Conservation (phyloP, 441 rosid species). For the Macaranga tanarius region DNA sequence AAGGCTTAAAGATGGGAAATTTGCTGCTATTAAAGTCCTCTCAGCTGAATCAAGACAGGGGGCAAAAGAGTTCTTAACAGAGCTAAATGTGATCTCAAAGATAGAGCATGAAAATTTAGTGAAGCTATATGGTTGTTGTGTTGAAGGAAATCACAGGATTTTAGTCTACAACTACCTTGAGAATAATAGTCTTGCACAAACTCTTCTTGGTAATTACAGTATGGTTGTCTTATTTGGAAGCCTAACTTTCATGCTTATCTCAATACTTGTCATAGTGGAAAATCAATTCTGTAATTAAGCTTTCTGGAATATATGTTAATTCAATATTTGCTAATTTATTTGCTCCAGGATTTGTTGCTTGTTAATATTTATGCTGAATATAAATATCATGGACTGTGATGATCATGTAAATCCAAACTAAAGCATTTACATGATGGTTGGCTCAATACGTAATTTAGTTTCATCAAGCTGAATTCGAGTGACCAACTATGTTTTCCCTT, state of each 20-base stretch:
- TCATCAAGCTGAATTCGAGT: slow-evolving; percentile 17
- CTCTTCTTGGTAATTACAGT: slow-evolving; percentile 71
- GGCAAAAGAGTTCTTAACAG: slow-evolving; percentile 71
- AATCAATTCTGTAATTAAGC: background rate
- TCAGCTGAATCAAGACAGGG: slow-evolving; percentile 93
- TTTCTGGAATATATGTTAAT: background rate
- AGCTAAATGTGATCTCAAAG: slow-evolving; percentile 76
- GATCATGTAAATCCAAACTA: slow-evolving; percentile 5
- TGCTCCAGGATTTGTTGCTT: background rate
- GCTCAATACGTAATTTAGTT: slow-evolving; percentile 4
- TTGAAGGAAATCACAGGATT: slow-evolving; percentile 71
- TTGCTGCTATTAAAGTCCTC: slow-evolving; percentile 85
- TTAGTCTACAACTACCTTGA: slow-evolving; percentile 89
- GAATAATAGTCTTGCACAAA: slow-evolving; percentile 85
- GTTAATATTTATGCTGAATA: background rate
- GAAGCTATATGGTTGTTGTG: slow-evolving; percentile 87
- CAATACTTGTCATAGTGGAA: background rate
- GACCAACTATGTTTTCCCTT: slow-evolving; percentile 24
- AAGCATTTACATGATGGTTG: slow-evolving; percentile 11
- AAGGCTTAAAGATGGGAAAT: slow-evolving; percentile 70
- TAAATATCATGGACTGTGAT: background rate
- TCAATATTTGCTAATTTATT: background rate
- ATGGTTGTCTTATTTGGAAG: slow-evolving; percentile 6
- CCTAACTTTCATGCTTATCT: slow-evolving; percentile 2
- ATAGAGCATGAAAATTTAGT: slow-evolving; percentile 86